Percentiles rank a stretch among this genome's conserved stretches.
Conservation (phyloP, 2,329 filamentous ascomycete genomes). For the Lachnellula cervina region DNA sequence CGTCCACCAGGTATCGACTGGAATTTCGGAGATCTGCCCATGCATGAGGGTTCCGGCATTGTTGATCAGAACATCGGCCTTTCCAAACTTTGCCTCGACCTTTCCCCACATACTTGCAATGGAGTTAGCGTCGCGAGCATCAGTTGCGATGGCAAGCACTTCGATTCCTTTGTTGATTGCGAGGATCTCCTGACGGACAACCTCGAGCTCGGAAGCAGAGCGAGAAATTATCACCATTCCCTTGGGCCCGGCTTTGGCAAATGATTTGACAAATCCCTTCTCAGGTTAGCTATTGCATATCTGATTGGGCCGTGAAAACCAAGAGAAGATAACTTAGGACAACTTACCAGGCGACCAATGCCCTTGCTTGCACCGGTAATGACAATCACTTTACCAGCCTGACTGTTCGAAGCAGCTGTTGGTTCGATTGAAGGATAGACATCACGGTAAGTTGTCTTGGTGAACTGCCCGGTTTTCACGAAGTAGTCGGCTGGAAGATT, state of each 20-base stretch:
- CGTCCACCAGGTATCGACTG: slow-evolving; percentile 13
- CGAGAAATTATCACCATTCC: slow-evolving; percentile 34
- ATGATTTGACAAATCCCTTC: slow-evolving; percentile 12
- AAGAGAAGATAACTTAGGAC: not conserved
- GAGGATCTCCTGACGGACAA: slow-evolving; percentile 25
- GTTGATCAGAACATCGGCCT: slow-evolving; percentile 47
- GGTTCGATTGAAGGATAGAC: slow-evolving; percentile 39
- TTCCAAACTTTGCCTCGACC: slow-evolving; percentile 33
- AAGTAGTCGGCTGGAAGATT: slow-evolving; percentile 25
- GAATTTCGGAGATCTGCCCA: slow-evolving; percentile 2
- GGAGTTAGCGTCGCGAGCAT: slow-evolving; percentile 25
- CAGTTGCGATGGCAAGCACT: slow-evolving; percentile 29
- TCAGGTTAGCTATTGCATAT: not conserved
- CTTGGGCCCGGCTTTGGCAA: slow-evolving; percentile 32
- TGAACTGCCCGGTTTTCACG: slow-evolving; percentile 29
- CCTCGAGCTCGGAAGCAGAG: slow-evolving; percentile 25
- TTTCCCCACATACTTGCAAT: slow-evolving; percentile 18
- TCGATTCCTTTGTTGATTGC: slow-evolving; percentile 29
- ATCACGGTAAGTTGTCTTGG: slow-evolving; percentile 33
- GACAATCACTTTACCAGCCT: slow-evolving; percentile 27
- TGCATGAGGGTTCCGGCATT: slow-evolving; percentile 12
- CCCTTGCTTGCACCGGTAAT: slow-evolving; percentile 40
- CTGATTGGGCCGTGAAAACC: not conserved
- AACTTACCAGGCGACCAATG: slow-evolving; percentile 24
- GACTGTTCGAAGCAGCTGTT: slow-evolving; percentile 27